Base-by-base conservation (phyloP, 805 yeast genomes). In the Wickerhamia fluorescens region DNA sequence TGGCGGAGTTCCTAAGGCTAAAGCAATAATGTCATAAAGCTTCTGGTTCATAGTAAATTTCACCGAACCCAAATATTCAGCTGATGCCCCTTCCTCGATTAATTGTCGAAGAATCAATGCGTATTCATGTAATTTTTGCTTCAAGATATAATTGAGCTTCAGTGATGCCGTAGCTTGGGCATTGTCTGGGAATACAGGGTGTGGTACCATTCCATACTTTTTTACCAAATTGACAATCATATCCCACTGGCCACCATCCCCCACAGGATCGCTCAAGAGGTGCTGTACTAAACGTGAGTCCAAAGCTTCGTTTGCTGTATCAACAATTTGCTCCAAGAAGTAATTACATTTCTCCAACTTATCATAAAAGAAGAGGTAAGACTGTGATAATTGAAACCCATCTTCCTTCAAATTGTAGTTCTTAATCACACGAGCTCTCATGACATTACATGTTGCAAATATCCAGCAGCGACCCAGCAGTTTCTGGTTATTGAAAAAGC, bases 181-280 rank as follows among this genome's bases (percentile, higher is more conserved):
- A 32, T 74, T 65, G 53, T 85, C 95, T 8, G 89, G 88, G 56
- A 70, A 86, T n/a, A 73, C 51, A 40, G 70, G 73, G 47, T 78
- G 66, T 19, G 95, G 95, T 29, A 85, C 82, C 30, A 81, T 49
- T 16, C 95, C 95, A 44, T 85, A 86, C 56, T 85, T 86, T 38
- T 75, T 74, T 28, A 84, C 71, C 34, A 86, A 51, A 55, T 84
- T 82, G 27, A 78, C 66, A 51, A 83, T 73, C 92, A 85, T 80
- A 40, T 81, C 78, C 68, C 81, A 84, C 55, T 85, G 95, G 30
- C 95, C 95, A 42, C 95, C 95, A 48, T 86, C 95, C 34, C 69
- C 53, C 25, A 77, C 74, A 12, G 95, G 94, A 31, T 73, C 78
- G 4, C 59, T 42, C 31, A 84, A 60, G 27, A 85, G 55, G 41